phyloP scores from a whole-genome alignment of 805 yeast species.

The Scheffersomyces coipomensis region DNA sequence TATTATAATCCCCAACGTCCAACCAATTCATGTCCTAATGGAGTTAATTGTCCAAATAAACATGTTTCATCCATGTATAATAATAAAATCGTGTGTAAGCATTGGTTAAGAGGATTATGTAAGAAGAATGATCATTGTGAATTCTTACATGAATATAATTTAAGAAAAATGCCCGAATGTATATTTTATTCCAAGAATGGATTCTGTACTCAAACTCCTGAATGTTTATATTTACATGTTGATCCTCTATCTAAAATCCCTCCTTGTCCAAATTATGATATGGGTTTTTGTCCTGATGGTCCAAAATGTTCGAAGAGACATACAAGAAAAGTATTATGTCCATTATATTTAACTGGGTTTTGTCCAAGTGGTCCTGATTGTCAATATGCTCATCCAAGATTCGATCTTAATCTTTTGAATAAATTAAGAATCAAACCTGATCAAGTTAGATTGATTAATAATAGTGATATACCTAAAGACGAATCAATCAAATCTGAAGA shows the following conservation, averaged over 20 bases:
- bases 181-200: slow-evolving; percentile 80
- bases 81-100: slow-evolving; percentile 85
- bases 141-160: slow-evolving; percentile 89
- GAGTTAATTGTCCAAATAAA: slow-evolving; percentile 81
- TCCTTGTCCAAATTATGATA: slow-evolving; percentile 76
- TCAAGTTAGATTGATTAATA: slow-evolving; percentile 4
- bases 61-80: slow-evolving; percentile 60
- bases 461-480: background rate
- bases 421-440: slow-evolving; percentile 46
- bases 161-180: slow-evolving; percentile 96
- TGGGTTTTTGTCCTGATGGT: slow-evolving; percentile 92
- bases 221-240: slow-evolving; percentile 87
- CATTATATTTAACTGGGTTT: slow-evolving; percentile 80
- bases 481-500: background rate
- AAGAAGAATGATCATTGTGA: slow-evolving; percentile 97
- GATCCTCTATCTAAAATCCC: slow-evolving; percentile 90
- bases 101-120: slow-evolving; percentile 96
- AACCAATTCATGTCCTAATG: slow-evolving; percentile 74
- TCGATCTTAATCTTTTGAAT: slow-evolving; percentile 46
- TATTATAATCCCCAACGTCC: slow-evolving; percentile 55
- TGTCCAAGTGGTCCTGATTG: slow-evolving; percentile 88
- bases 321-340: slow-evolving; percentile 72
- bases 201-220: slow-evolving; percentile 88
- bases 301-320: slow-evolving; percentile 84
- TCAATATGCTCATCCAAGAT: slow-evolving; percentile 80